A percentile compares a stretch with the other conserved stretches of the same genome.
phyloP scores from a whole-genome alignment of 1,284 basidiomycete genomes.

The Polyporus tsugae region DNA sequence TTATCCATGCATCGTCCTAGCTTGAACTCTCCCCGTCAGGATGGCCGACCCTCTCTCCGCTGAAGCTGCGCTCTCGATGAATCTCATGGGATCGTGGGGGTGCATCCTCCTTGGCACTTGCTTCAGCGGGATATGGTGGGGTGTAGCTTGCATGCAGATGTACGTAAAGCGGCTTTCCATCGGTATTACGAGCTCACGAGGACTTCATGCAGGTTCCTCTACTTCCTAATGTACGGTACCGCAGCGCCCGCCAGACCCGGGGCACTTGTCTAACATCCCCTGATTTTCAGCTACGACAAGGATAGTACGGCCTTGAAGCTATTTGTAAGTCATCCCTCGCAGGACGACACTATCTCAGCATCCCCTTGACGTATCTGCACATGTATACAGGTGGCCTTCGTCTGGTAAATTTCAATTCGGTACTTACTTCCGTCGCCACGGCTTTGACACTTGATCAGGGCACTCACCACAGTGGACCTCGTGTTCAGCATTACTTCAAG shows the following conservation, averaged over 20 bases:
- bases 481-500: conserved; percentile 6
- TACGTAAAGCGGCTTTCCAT: background rate
- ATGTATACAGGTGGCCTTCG: background rate
- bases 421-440: no score
- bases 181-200: background rate
- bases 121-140: background rate
- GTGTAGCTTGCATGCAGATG: conserved; percentile 8
- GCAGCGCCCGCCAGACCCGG: background rate
- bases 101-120: conserved; percentile 3
- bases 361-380: background rate
- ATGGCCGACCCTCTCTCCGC: background rate
- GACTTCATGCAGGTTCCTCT: background rate
- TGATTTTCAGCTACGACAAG: conserved; percentile 1
- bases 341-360: no score
- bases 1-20: background rate
- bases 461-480: background rate
- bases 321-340: background rate
- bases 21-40: background rate
- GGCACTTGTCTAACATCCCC: background rate
- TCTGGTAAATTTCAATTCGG: background rate
- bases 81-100: conserved; percentile 5
- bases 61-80: no score
- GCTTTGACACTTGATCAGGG: background rate
- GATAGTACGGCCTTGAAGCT: background rate
- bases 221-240: conserved; percentile 6